phyloP scores from a whole-genome alignment of 179 eudicot species.

The Gypsophila paniculata region DNA sequence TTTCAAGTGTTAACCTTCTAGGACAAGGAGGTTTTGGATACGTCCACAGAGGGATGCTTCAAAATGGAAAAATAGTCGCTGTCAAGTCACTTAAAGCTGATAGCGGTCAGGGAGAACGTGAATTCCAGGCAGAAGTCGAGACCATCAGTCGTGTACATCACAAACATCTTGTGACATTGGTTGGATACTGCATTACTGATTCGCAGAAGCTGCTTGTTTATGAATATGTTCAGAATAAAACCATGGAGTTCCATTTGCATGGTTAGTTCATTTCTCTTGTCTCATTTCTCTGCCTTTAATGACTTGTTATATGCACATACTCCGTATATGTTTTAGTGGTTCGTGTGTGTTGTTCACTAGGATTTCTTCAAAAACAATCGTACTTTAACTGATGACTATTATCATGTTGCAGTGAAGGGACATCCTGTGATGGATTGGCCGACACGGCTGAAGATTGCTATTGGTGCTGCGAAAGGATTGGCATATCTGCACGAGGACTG shows the following conservation, averaged over 20 bases:
- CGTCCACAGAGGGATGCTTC: conserved; percentile 85
- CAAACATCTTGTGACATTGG: conserved; percentile 92
- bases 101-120: conserved; percentile 92
- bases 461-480: conserved; percentile 93
- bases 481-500: conserved; percentile 96
- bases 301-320: neutral
- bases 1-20: conserved; percentile 70
- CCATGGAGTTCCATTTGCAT: conserved; percentile 89
- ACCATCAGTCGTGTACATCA: conserved; percentile 95
- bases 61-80: conserved; percentile 81
- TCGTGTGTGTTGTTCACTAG: neutral
- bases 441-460: conserved; percentile 70
- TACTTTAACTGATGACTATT: conserved; percentile 10
- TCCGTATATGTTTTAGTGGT: neutral
- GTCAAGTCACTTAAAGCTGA: conserved; percentile 80
- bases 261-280: conserved; percentile 43
- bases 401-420: conserved; percentile 54
- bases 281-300: neutral
- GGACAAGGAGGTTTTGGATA: conserved; percentile 98
- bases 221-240: conserved; percentile 77
- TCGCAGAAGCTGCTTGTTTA: conserved; percentile 76
- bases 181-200: conserved; percentile 77
- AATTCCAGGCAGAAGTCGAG: conserved; percentile 94
- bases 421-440: conserved; percentile 70
- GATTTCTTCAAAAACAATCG: neutral